A percentile compares a stretch with the other conserved stretches of the same genome.
Evolutionary conservation across 257 asterid species (phyloP).

Genomic region (Salvia rosmarinus): DNA sequence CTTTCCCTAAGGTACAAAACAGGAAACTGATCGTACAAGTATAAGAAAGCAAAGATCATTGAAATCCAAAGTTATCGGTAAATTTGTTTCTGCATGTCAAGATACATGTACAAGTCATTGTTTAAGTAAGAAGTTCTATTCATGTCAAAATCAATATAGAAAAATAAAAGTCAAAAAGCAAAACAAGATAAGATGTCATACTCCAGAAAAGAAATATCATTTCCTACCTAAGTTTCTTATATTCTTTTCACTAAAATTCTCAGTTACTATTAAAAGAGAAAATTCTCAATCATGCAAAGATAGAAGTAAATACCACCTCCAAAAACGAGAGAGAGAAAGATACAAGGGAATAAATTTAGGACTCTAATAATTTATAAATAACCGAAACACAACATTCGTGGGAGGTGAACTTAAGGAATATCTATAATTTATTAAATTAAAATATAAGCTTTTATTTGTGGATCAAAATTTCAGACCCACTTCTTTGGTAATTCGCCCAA

Average conservation of each 20-base stretch:
- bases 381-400: too few species aligned
- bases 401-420: too few species aligned
- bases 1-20: not conserved
- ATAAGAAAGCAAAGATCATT: not conserved
- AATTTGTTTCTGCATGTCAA: not conserved
- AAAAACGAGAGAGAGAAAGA: too few species aligned
- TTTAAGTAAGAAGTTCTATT: not conserved
- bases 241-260: not conserved
- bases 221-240: too few species aligned
- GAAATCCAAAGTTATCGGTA: not conserved
- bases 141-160: not conserved
- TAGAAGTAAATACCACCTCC: too few species aligned
- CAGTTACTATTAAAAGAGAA: too few species aligned
- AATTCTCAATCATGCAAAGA: too few species aligned
- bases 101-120: not conserved
- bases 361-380: too few species aligned
- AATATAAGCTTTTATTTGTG: not conserved
- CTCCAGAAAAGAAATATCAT: not conserved
- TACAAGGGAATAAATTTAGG: too few species aligned
- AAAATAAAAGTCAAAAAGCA: not conserved
- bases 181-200: not conserved
- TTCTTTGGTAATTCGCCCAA: conserved; percentile 15
- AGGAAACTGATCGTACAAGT: not conserved
- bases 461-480: not conserved
- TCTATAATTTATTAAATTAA: not conserved